phyloP scores from a whole-genome alignment of 495 filamentous ascomycete genomes.

The Tuber magnatum region DNA sequence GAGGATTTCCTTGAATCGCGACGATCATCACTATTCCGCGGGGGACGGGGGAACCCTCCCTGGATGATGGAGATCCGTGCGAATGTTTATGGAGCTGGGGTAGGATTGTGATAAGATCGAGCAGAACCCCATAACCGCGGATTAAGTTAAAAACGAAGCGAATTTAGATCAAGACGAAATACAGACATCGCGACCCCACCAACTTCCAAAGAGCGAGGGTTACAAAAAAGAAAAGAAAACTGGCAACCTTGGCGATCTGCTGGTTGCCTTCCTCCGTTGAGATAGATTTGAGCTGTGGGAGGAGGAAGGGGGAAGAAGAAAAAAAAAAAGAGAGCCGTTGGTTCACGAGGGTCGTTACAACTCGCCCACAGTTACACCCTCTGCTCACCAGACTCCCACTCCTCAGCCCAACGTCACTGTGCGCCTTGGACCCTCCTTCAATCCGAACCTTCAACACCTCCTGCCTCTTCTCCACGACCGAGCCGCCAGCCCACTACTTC shows the following conservation, averaged over 20 bases:
- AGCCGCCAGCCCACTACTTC: background rate
- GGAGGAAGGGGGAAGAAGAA: constrained; percentile 6
- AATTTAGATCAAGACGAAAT: background rate
- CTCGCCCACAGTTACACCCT: constrained; percentile 16
- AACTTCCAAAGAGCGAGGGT: background rate
- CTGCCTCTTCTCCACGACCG: background rate
- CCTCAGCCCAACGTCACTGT: constrained; percentile 34
- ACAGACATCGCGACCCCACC: constrained; percentile 1
- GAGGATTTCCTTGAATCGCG: background rate
- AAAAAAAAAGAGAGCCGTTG: constrained; percentile 26
- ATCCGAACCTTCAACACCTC: background rate
- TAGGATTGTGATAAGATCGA: background rate
- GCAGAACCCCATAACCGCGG: background rate
- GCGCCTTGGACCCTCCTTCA: constrained; percentile 11
- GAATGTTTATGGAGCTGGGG: background rate
- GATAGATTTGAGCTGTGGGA: background rate
- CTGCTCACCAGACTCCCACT: constrained; percentile 5
- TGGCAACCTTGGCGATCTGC: constrained; percentile 20
- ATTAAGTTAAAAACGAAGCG: background rate
- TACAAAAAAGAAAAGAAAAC: constrained; percentile 7
- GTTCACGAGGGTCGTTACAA: constrained; percentile 23
- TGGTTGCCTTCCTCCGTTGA: constrained; percentile 13
- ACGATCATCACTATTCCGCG: background rate
- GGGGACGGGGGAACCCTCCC: background rate
- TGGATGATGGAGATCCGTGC: background rate